Conservation (phyloP, 2,329 filamentous ascomycete genomes). For the Penicillium sp. region DNA sequence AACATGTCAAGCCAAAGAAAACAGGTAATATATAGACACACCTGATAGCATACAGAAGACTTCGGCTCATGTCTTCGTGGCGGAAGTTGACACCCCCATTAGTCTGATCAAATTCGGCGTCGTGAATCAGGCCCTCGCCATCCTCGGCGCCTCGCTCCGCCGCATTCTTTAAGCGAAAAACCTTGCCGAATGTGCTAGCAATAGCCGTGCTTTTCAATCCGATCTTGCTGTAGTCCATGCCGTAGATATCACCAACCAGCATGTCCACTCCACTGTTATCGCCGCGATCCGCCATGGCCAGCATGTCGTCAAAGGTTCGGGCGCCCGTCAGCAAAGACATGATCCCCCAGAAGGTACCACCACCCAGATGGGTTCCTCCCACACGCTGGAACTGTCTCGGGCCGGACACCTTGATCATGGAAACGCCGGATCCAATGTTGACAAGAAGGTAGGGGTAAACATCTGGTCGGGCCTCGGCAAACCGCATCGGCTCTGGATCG, state of each 20-base stretch:
- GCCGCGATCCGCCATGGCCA: slow-evolving; percentile 82
- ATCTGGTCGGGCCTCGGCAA: slow-evolving; percentile 70
- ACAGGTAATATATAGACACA: slow-evolving; percentile 30
- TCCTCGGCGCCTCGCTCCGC: slow-evolving; percentile 78
- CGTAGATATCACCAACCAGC: slow-evolving; percentile 97
- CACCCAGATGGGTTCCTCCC: slow-evolving; percentile 89
- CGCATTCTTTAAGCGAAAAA: slow-evolving; percentile 86
- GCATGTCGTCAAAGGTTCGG: slow-evolving; percentile 95
- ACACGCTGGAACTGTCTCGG: slow-evolving; percentile 84
- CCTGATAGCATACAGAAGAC: slow-evolving; percentile 85
- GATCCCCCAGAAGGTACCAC: slow-evolving; percentile 96
- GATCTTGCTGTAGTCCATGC: slow-evolving; percentile 92
- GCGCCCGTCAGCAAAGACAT: slow-evolving; percentile 90
- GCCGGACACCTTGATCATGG: slow-evolving; percentile 93
- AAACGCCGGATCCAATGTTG: slow-evolving; percentile 96
- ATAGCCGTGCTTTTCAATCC: slow-evolving; percentile 94
- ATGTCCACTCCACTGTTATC: slow-evolving; percentile 95
- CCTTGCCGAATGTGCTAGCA: slow-evolving; percentile 93
- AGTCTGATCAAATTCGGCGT: slow-evolving; percentile 36
- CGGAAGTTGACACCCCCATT: slow-evolving; percentile 57
- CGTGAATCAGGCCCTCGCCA: slow-evolving; percentile 56
- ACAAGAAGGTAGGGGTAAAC: slow-evolving; percentile 97
- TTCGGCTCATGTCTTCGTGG: slow-evolving; percentile 81
- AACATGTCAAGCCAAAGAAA: background rate
- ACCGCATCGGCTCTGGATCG: slow-evolving; percentile 82